These are phyloP conservation scores for Limonium bicolor DNA, from an alignment of 148 eudicot genomes.

Conservation along the genomic window DNA sequence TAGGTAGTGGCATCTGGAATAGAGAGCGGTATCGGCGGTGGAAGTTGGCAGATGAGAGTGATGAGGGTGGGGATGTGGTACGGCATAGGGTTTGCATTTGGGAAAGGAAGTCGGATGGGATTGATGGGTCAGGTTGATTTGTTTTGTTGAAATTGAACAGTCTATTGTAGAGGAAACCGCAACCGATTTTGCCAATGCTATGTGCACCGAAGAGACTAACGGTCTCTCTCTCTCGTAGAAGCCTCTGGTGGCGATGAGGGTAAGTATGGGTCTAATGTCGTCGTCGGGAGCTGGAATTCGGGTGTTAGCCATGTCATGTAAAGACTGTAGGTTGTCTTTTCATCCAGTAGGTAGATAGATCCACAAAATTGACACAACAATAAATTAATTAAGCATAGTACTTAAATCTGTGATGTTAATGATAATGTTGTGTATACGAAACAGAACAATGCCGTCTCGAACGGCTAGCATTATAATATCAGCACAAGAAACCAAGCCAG, in stretches of 20 bases:
- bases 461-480: background rate
- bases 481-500: background rate
- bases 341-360: slow-evolving; percentile 10
- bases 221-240: slow-evolving; percentile 17
- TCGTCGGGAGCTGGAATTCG: slow-evolving; percentile 21
- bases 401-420: background rate
- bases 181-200: slow-evolving; percentile 36
- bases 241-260: slow-evolving; percentile 17
- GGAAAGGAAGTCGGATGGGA: slow-evolving; percentile 15
- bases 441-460: background rate
- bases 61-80: background rate
- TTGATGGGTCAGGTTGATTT: slow-evolving; percentile 19
- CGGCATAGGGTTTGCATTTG: slow-evolving; percentile 8
- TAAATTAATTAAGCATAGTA: background rate
- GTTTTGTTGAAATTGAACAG: slow-evolving; percentile 18
- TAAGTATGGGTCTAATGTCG: slow-evolving; percentile 9
- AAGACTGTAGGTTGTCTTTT: slow-evolving; percentile 16
- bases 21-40: too few relatives aligned
- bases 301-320: slow-evolving; percentile 9
- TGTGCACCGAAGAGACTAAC: slow-evolving; percentile 30
- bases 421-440: background rate
- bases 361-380: background rate
- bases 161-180: slow-evolving; percentile 21
- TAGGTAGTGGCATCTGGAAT: too few relatives aligned
- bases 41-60: background rate